Conservation (phyloP, 306 rosid species). For the Mimosa bimucronata region DNA sequence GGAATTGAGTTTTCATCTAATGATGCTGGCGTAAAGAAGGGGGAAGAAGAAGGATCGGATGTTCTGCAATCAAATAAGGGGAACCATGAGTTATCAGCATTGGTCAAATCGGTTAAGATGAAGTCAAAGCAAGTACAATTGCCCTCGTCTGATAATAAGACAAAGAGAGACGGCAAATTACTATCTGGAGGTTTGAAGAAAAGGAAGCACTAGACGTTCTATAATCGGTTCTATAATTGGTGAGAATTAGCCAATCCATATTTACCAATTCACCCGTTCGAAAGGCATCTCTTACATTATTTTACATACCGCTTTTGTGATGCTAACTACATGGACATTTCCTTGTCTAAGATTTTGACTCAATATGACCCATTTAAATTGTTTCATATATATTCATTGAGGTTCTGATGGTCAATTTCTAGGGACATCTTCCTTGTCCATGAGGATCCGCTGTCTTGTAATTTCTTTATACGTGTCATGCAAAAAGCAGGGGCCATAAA, state of each 20-base stretch:
- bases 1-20: not conserved
- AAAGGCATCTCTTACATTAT: not conserved
- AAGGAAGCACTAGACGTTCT: constrained; percentile 9
- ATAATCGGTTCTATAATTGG: not conserved
- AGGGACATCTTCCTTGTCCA: not conserved
- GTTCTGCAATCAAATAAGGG: constrained; percentile 37
- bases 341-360: no score
- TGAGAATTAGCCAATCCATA: not conserved
- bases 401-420: not conserved
- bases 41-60: constrained; percentile 33
- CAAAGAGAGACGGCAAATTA: constrained; percentile 25
- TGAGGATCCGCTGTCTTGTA: not conserved
- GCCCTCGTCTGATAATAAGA: constrained; percentile 34
- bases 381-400: no score
- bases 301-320: not conserved
- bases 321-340: not conserved
- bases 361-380: no score
- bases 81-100: constrained; percentile 51
- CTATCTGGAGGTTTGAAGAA: constrained; percentile 10
- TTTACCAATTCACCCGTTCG: not conserved
- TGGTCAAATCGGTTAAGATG: constrained; percentile 62
- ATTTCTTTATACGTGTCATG: not conserved
- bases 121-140: constrained; percentile 49
- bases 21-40: not conserved
- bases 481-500: not conserved